Evolutionary conservation across 345 rosid genomes (phyloP).

Genomic region (Salix brachista): DNA sequence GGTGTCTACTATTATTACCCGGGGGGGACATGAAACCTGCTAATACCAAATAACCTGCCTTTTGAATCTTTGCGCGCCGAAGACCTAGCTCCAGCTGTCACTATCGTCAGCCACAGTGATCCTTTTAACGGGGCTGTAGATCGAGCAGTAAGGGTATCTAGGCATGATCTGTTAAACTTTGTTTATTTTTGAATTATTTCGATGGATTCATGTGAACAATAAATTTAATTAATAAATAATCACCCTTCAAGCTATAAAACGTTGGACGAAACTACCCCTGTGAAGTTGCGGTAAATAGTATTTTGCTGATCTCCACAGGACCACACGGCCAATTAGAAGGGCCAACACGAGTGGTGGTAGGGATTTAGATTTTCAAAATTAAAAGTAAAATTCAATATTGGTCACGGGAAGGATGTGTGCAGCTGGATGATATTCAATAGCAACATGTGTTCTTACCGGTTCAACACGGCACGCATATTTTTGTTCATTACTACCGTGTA

Average conservation of each 20-base stretch:
- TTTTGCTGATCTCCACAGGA: background rate
- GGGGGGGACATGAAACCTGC: conserved; percentile 13
- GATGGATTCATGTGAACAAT: too few relatives aligned
- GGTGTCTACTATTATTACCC: background rate
- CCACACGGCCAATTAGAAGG: background rate
- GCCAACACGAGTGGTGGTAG: background rate
- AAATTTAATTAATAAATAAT: too few relatives aligned
- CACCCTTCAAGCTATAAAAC: too few relatives aligned
- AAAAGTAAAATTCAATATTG: background rate
- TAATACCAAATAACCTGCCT: background rate
- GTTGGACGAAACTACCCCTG: background rate
- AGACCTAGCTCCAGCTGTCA: background rate
- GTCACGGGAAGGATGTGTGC: conserved; percentile 2
- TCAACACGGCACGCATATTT: too few relatives aligned
- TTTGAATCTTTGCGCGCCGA: conserved; percentile 31
- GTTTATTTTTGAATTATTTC: too few relatives aligned
- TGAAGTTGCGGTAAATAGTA: background rate
- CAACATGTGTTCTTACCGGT: background rate
- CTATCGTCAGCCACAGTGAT: background rate
- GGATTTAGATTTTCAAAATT: background rate
- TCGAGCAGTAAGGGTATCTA: background rate
- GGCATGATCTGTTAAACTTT: too few relatives aligned
- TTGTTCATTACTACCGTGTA: too few relatives aligned
- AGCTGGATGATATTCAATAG: background rate
- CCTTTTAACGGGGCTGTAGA: background rate